phyloP scores from a whole-genome alignment of 371 early-diverging fungal species.

The Cladochytrium tenue region DNA sequence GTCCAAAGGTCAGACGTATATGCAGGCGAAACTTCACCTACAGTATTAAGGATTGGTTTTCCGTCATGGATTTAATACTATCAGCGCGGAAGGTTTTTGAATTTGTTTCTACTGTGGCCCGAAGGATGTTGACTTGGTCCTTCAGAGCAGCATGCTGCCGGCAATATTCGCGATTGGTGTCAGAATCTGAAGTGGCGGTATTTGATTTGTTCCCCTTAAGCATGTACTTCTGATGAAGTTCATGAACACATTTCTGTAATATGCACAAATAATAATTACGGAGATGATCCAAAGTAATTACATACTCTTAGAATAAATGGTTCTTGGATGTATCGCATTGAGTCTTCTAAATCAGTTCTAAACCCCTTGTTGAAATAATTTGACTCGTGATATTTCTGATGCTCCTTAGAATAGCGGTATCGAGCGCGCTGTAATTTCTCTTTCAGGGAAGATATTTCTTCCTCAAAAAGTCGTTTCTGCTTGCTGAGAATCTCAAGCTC shows the following conservation, averaged over 20 bases:
- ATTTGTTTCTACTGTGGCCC: conserved; percentile 25
- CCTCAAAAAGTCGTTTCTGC: conserved; percentile 30
- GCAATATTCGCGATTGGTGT: conserved; percentile 37
- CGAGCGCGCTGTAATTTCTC: conserved; percentile 31
- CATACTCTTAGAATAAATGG: conserved; percentile 35
- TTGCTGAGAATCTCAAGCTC: conserved; percentile 42
- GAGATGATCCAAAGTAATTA: not conserved
- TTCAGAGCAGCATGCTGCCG: conserved; percentile 38
- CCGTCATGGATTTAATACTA: conserved; percentile 35
- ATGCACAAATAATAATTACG: not conserved
- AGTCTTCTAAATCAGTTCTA: conserved; percentile 45
- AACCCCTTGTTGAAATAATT: conserved; percentile 32
- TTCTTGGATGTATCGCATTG: conserved; percentile 48
- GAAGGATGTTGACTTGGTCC: conserved; percentile 28
- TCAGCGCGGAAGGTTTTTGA: conserved; percentile 32
- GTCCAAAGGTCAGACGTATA: too few species aligned
- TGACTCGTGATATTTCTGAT: conserved; percentile 32
- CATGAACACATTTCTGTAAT: conserved; percentile 26
- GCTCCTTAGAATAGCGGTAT: conserved; percentile 30
- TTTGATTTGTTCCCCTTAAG: not conserved
- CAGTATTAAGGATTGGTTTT: conserved; percentile 43
- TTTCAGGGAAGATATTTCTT: conserved; percentile 32
- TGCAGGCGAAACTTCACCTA: too few species aligned
- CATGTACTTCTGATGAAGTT: conserved; percentile 32
- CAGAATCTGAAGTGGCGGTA: conserved; percentile 18